Base-by-base conservation (phyloP, 2,329 filamentous ascomycete species). In the Blumeria hordei region DNA sequence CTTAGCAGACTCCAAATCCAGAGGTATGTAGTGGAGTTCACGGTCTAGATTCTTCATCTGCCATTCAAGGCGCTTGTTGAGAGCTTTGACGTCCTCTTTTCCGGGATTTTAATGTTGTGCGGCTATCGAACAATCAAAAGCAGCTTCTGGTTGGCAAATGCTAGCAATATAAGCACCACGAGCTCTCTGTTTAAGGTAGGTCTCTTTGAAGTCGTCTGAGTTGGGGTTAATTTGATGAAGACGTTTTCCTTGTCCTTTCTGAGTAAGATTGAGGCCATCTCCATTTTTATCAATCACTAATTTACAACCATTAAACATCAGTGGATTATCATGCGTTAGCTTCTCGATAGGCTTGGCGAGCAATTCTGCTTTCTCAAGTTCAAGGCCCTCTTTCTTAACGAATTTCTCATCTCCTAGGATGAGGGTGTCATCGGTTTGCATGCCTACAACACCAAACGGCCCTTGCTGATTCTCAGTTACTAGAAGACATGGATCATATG, bases 361-460 rank as follows among this genome's bases (percentile, higher is more conserved):
- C 33, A 56, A 45, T 28, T 47, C 32, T 16, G 45, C 55, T 36
- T 52, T 53, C 9, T 35, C 11, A 35, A 56, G 49, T 33, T 53
- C 39, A 34, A 32, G 11, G 10, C 32, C 37, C 18, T 56, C 49
- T 33, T 28, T 34, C 10, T 21, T 11, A n/a, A 51, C 34, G 32
- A 56, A 56, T 35, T 44, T n/a, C 11, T 53, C 18, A 32, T 56
- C 49, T 11, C 49, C 55, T 32, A 53, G 28, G 36, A 56, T 21
- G 21, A 53, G 47, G 18, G 49, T 56, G 47, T 53, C 55, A 34
- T 55, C 54, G 28, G 47, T 55, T 41, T 55, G 54, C 34, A 55
- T 34, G n/a, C 54, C 54, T 32, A 55, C 49, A 43, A 55, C 18
- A 7, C 45, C 54, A 52, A 55, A 52, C 16, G 54, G 54, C 11